Evolutionary conservation across 192 early-diverging fungal genomes (phyloP), one percentile per base, ranked within the genome.

Genomic region (Linderina pennispora): DNA sequence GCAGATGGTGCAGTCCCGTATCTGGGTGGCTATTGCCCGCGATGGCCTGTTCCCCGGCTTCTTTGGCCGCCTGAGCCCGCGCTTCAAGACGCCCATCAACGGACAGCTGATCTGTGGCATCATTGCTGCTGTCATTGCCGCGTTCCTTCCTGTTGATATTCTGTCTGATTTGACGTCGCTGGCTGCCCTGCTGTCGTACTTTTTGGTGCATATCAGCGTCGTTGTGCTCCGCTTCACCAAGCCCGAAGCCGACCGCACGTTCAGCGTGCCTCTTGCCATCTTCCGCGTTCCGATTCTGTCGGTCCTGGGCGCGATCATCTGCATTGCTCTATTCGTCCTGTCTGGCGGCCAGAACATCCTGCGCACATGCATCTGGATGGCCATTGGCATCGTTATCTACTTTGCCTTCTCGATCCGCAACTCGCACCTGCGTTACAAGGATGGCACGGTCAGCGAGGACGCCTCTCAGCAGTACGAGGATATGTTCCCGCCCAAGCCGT

Each of bases 21-120:
- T 90, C 37, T 86, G 88, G 34, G 72, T 80, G 17, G 58, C 84
- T 37, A 87, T 90, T 85, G 79, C 84, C 20, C 54, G 75, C 36
- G 88, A 90, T 62, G 87, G 88, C 4, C 62, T 90, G 8, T 53
- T 90, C 15, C 85, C 87, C 8, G 11, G 11, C 6, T 5, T 11
- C 28, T 8, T 31, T 5, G 28, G 28, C 28, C 5, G 6, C 6
- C 28, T 31, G 6, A 31, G 28, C 28, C 22, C 60, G 9, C 21
- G 68, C n/a, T 80, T 87, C 45, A 60, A 76, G 14, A 88, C 83
- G 6, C 86, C 86, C 15, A 74, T 80, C 26, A 40, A 81, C 8
- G 45, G 80, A 13, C 87, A 82, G 4, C 32, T 82, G 28, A 58
- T 77, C 17, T 50, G 76, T 11, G 84, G 84, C 8, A 31, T 55